Percentiles rank a stretch among this genome's conserved stretches.
Evolutionary conservation across 208 protist species (phyloP).

Genomic region (Wallacemonas rigidus): DNA sequence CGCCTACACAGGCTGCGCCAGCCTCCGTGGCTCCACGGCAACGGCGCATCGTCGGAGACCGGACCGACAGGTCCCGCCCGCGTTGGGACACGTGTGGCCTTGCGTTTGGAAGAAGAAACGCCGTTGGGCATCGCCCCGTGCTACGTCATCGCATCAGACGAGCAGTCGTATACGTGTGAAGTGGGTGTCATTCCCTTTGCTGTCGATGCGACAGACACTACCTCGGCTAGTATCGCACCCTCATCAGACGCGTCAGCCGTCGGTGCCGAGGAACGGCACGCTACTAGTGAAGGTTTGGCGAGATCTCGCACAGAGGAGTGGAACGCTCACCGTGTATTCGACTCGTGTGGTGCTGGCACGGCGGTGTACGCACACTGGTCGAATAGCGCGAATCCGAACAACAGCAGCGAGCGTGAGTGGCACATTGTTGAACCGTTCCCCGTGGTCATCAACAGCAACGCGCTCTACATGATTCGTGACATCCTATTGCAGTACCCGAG

Average conservation of each 20-base stretch:
- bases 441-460: conserved; percentile 8
- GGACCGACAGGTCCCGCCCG: too few species aligned
- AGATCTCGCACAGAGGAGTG: neutral
- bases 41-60: neutral
- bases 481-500: neutral
- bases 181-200: neutral
- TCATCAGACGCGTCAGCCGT: too few species aligned
- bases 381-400: neutral
- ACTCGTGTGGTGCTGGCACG: conserved; percentile 38
- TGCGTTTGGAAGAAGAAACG: conserved; percentile 4
- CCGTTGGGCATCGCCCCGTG: conserved; percentile 2
- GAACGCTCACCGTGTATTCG: conserved; percentile 13
- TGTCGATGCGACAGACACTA: neutral
- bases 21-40: conserved; percentile 1
- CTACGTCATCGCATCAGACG: neutral
- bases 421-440: conserved; percentile 4
- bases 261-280: too few species aligned
- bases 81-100: neutral
- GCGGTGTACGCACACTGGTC: conserved; percentile 25
- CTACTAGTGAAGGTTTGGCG: too few species aligned
- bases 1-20: neutral
- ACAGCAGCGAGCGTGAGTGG: neutral
- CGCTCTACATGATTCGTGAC: conserved; percentile 7
- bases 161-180: conserved; percentile 9
- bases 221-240: neutral